Evolutionary conservation across 2,329 filamentous ascomycete genomes (phyloP), one percentile per base, ranked within the genome.

Genomic region (Aspergillus floridensis): DNA sequence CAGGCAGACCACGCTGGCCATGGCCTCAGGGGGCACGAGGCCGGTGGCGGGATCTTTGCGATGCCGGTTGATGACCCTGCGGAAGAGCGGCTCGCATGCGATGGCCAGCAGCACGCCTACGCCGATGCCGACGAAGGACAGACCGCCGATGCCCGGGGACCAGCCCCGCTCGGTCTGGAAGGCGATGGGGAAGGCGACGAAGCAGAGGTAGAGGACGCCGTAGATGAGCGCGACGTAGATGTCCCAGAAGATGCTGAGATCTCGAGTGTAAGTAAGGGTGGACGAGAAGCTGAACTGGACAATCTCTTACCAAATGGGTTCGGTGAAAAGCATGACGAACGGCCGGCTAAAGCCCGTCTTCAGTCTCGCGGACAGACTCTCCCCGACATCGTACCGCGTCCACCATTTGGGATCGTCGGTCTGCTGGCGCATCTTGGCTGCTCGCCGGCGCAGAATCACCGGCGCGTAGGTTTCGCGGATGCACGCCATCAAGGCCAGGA

Each of bases 131-230:
- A 88, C 68, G 72, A 95, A 96, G 0, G 91, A 84, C 6, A 96
- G 83, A 0, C 92, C 92, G 0, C 86, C 84, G 44, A 88, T 76
- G 0, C 89, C 86, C 0, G 87, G 80, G 1, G 81, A 81, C 91
- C 91, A 96, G 57, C 90, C 90, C 12, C 92, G 87, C 56, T 84
- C 72, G 53, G 88, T 79, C 7, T 82, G 80, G 74, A 93, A 96
- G 53, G 95, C 88, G 59, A 95, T 88, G 0, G 92, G 92, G 72
- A 95, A 95, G 10, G 90, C 90, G 14, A 96, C 88, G 77, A 96
- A 96, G 74, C 90, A 93, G 22, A 96, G 85, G 68, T 93, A 93
- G 3, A 96, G 80, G 46, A 95, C 90, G 16, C 86, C 90, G 71
- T 96, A 96, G 32, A 95, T 85, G 35, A 96, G 77, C 0, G 89